Percentiles rank a stretch among this genome's conserved stretches.
Evolutionary conservation across 257 asterid genomes (phyloP).

Genomic region (Schizonepeta tenuifolia): DNA sequence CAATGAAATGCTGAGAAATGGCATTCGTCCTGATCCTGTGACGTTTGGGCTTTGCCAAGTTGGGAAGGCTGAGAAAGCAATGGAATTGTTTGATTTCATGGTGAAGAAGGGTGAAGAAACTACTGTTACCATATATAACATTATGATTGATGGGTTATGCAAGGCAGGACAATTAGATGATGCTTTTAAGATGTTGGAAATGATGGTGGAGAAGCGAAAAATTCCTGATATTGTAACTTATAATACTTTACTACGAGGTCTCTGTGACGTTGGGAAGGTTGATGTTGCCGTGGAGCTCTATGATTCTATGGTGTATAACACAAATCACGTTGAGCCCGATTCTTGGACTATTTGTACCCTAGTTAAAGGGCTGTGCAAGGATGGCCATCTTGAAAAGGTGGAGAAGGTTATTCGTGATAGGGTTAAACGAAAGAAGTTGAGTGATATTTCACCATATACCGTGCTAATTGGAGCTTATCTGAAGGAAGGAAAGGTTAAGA

Average conservation of each 20-base stretch:
- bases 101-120: conserved; percentile 59
- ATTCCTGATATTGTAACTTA: conserved; percentile 60
- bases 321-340: conserved; percentile 51
- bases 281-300: conserved; percentile 53
- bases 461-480: conserved; percentile 63
- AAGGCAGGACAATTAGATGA: conserved; percentile 54
- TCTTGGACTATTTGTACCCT: too few species aligned
- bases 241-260: conserved; percentile 54
- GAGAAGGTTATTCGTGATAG: conserved; percentile 47
- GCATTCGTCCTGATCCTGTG: conserved; percentile 62
- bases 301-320: conserved; percentile 51
- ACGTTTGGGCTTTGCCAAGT: conserved; percentile 54
- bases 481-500: conserved; percentile 48
- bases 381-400: conserved; percentile 51
- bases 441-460: conserved; percentile 44
- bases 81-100: conserved; percentile 63
- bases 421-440: conserved; percentile 42
- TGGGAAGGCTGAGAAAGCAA: conserved; percentile 56
- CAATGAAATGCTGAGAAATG: conserved; percentile 43
- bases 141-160: conserved; percentile 62
- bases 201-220: conserved; percentile 58
- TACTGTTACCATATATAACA: conserved; percentile 49
- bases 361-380: conserved; percentile 71
- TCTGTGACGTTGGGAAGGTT: conserved; percentile 59
- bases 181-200: conserved; percentile 53